Percentiles rank a stretch among this genome's conserved stretches.
These are phyloP conservation scores for Blastobotrys americana DNA, from an alignment of 805 yeast species.

Conservation along the genomic window DNA sequence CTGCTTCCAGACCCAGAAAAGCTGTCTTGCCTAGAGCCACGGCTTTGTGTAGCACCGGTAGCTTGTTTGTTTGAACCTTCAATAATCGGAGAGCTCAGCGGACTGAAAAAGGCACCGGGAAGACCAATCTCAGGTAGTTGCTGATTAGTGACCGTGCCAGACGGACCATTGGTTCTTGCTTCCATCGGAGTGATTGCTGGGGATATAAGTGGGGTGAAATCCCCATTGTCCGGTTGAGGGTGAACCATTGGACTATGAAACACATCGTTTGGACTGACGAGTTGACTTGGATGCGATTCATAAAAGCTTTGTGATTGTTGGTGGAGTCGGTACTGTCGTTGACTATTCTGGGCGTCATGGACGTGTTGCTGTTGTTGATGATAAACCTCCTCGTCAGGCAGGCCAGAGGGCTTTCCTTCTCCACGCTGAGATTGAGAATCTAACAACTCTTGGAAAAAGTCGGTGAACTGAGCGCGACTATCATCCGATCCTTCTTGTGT, in stretches of 20 bases:
- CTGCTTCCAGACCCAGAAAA: neutral
- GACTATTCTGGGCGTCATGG: neutral
- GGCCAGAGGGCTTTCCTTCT: neutral
- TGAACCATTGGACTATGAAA: constrained; percentile 17
- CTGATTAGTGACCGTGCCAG: neutral
- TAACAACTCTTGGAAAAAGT: neutral
- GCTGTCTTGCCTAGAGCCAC: constrained; percentile 2
- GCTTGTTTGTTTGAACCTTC: neutral
- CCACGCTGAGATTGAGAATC: neutral
- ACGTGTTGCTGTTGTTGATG: constrained; percentile 2
- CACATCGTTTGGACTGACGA: constrained; percentile 18
- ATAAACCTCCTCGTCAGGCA: neutral
- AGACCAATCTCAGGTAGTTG: constrained; percentile 18
- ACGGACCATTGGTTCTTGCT: neutral
- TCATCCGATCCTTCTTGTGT: neutral
- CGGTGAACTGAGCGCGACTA: neutral
- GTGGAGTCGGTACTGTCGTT: constrained; percentile 4
- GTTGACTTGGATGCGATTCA: neutral
- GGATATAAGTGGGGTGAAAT: constrained; percentile 69
- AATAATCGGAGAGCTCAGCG: constrained; percentile 6
- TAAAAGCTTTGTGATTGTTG: neutral
- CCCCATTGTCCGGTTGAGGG: constrained; percentile 38
- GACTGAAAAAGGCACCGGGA: constrained; percentile 21
- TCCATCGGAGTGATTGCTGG: constrained; percentile 68
- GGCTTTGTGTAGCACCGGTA: constrained; percentile 1